phyloP scores from a whole-genome alignment of 177 flowering plant species.

The Tripterygium wilfordii region DNA sequence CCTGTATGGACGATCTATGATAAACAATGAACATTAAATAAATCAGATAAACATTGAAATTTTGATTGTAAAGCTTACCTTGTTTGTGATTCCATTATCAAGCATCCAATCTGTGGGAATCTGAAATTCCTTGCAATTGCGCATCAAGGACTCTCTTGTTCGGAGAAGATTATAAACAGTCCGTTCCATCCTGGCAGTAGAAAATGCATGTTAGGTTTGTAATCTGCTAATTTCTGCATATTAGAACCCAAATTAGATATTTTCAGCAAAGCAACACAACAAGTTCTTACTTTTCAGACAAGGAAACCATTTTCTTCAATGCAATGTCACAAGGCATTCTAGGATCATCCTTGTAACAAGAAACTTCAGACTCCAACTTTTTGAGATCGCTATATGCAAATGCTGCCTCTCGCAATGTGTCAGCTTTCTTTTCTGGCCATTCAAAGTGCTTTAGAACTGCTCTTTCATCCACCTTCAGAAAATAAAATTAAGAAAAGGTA shows the following conservation, averaged over 20 bases:
- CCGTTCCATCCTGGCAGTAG: slow-evolving; percentile 64
- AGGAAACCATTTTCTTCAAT: slow-evolving; percentile 71
- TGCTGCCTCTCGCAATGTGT: slow-evolving; percentile 90
- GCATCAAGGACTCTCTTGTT: slow-evolving; percentile 63
- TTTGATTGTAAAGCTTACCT: slow-evolving; percentile 30
- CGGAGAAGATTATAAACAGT: slow-evolving; percentile 55
- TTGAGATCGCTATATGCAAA: slow-evolving; percentile 82
- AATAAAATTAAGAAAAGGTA: too few relatives aligned
- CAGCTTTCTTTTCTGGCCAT: slow-evolving; percentile 97
- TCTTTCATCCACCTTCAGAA: slow-evolving; percentile 83
- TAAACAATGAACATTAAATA: too few relatives aligned
- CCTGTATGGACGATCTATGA: too few relatives aligned
- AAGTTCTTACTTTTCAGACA: slow-evolving; percentile 75
- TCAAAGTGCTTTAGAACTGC: slow-evolving; percentile 94
- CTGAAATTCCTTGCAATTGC: slow-evolving; percentile 63
- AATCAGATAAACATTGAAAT: neutral
- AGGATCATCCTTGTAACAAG: slow-evolving; percentile 56
- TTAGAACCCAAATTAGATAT: neutral
- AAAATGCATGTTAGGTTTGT: neutral
- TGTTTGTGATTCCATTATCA: slow-evolving; percentile 68
- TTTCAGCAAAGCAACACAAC: neutral
- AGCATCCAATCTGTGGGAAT: slow-evolving; percentile 95
- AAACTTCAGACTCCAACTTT: slow-evolving; percentile 74
- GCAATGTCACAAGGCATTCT: slow-evolving; percentile 69
- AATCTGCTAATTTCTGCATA: neutral